Evolutionary conservation across 306 rosid species (phyloP).

Genomic region (Styphnolobium japonicum): DNA sequence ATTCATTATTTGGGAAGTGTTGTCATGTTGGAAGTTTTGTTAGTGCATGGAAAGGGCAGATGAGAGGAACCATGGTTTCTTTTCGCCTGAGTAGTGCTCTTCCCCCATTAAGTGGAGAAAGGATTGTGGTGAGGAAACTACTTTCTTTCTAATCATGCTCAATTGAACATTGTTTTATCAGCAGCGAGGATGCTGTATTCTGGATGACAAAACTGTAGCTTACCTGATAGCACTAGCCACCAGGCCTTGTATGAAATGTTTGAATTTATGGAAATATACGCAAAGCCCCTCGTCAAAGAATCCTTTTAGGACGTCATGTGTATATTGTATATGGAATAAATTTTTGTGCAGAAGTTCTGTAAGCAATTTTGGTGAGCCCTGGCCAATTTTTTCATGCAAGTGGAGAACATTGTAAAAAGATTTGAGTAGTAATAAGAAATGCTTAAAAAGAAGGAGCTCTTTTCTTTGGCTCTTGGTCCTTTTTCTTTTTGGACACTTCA

Average conservation of each 20-base stretch:
- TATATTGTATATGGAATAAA: not conserved
- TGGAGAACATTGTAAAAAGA: not conserved
- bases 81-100: not conserved
- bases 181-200: too few species aligned
- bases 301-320: not conserved
- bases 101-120: conserved; percentile 46
- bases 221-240: too few species aligned
- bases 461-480: not conserved
- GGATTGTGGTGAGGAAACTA: conserved; percentile 51
- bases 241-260: not conserved
- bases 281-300: not conserved
- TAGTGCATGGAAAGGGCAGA: not conserved
- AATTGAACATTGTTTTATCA: conserved; percentile 41
- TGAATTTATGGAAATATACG: not conserved
- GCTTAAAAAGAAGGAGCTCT: too few species aligned
- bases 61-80: not conserved
- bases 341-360: not conserved
- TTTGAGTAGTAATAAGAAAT: not conserved
- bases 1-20: conserved; percentile 25
- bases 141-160: conserved; percentile 51
- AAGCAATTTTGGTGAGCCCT: conserved; percentile 13
- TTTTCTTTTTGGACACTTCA: not conserved
- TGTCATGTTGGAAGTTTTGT: conserved; percentile 30
- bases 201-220: not conserved
- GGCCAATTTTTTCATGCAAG: conserved; percentile 1